These are phyloP conservation scores for Raphanus hybrid DNA, from an alignment of 441 rosid species.

Conservation along the genomic window DNA sequence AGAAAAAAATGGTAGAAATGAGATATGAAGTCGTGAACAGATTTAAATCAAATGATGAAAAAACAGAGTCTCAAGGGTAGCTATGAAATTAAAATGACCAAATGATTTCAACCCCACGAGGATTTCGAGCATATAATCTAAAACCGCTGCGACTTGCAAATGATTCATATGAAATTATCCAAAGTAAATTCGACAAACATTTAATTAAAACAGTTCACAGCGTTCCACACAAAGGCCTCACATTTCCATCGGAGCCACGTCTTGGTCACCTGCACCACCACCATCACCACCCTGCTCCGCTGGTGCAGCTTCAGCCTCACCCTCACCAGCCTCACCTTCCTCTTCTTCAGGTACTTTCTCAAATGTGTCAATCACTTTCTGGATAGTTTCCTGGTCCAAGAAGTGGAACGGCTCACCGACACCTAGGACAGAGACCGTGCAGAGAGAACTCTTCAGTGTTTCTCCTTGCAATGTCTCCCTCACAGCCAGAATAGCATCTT, in stretches of 20 bases:
- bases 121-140: slow-evolving; percentile 16
- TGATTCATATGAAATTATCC: slow-evolving; percentile 15
- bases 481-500: slow-evolving; percentile 86
- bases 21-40: background rate
- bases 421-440: slow-evolving; percentile 83
- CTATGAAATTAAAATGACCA: slow-evolving; percentile 13
- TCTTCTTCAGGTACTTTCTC: slow-evolving; percentile 68
- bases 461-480: slow-evolving; percentile 96
- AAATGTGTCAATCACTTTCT: slow-evolving; percentile 76
- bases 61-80: slow-evolving; percentile 11
- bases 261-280: background rate
- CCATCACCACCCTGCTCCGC: slow-evolving; percentile 45
- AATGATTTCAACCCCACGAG: slow-evolving; percentile 16
- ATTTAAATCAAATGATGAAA: slow-evolving; percentile 10
- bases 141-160: background rate
- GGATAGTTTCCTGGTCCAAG: slow-evolving; percentile 76
- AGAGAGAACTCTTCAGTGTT: slow-evolving; percentile 77
- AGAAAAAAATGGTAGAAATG: background rate
- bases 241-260: no score
- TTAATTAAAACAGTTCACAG: slow-evolving; percentile 1
- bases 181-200: slow-evolving; percentile 33
- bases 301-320: slow-evolving; percentile 41
- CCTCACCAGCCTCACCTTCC: slow-evolving; percentile 46
- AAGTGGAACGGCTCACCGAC: slow-evolving; percentile 73
- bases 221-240: slow-evolving; percentile 14